Evolutionary conservation across 1,284 basidiomycete genomes (phyloP), one percentile per base, ranked within the genome.

Genomic region (Pulveroboletus sp.): DNA sequence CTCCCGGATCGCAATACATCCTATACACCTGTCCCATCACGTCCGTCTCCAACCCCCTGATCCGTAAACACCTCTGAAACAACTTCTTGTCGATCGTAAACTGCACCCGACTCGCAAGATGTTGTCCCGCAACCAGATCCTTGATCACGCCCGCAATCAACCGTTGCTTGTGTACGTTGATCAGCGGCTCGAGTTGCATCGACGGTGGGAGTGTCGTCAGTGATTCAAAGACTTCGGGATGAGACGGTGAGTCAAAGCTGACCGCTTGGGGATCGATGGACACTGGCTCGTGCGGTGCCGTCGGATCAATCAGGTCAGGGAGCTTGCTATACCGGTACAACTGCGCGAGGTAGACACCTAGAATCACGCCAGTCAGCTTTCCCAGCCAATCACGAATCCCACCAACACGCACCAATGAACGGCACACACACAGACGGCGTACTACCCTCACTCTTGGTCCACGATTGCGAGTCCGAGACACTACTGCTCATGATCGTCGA

Each of bases 121-220:
- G 89, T 68, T 94, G 92, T 9, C 89, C 90, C 9, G 85, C 83
- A 15, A 92, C 86, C 47, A 94, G 76, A 14, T 82, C 80, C 68
- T 91, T 90, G 67, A 93, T 87, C 31, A 90, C 84, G 10, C 80
- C 81, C 8, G 92, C 90, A 51, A 92, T 88, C 61, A 86, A 74
- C 28, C 92, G 84, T 68, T 93, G 90, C 73, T 94, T 94, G 72
- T 94, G 90, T 5, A 94, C 84, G 70, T 94, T 94, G 74, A 94
- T 89, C 54, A 94, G 75, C 2, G 91, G 91, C 62, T 91, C 88
- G n/a, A 94, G 81, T 60, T 86, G 82, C 76, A 92, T 86, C n/a
- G 80, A 80, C 0, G 81, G 69, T 0, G 91, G 91, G 12, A 93
- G 80, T 2, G 87, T 81, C 4, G 83, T 78, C 5, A 93, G 79